Percentiles rank a stretch among this genome's conserved stretches.
These are phyloP conservation scores for Suillus cothurnatus DNA, from an alignment of 768 basidiomycete species.

Conservation along the genomic window DNA sequence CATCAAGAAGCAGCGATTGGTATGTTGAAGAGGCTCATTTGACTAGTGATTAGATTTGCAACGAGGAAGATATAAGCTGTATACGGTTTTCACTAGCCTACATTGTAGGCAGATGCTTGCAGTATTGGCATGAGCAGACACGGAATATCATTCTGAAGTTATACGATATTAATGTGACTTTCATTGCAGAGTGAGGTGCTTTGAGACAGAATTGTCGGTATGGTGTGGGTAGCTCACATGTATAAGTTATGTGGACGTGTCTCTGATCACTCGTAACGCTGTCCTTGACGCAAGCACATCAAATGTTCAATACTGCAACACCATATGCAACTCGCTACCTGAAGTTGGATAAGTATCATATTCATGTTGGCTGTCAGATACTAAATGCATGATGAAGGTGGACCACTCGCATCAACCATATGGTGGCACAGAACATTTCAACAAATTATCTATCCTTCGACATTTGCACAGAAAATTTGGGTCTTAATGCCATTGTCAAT, in stretches of 20 bases:
- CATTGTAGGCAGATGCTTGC: too few species aligned
- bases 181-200: neutral
- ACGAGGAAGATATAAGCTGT: too few species aligned
- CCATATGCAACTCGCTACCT: neutral
- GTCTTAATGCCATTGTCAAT: neutral
- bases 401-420: neutral
- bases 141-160: too few species aligned
- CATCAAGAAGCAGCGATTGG: too few species aligned
- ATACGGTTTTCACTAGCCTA: too few species aligned
- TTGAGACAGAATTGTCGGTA: neutral
- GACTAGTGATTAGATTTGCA: too few species aligned
- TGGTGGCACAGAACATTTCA: neutral
- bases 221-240: neutral
- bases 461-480: neutral
- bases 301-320: neutral
- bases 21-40: too few species aligned
- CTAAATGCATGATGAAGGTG: neutral
- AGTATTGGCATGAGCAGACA: too few species aligned
- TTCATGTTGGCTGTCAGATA: neutral
- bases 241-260: neutral
- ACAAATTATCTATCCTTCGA: neutral
- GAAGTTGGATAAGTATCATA: neutral
- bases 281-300: neutral
- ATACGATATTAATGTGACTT: too few species aligned
- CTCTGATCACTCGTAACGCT: neutral